Base-by-base conservation (phyloP, 805 yeast species). In the Komagataella pseudopastoris region DNA sequence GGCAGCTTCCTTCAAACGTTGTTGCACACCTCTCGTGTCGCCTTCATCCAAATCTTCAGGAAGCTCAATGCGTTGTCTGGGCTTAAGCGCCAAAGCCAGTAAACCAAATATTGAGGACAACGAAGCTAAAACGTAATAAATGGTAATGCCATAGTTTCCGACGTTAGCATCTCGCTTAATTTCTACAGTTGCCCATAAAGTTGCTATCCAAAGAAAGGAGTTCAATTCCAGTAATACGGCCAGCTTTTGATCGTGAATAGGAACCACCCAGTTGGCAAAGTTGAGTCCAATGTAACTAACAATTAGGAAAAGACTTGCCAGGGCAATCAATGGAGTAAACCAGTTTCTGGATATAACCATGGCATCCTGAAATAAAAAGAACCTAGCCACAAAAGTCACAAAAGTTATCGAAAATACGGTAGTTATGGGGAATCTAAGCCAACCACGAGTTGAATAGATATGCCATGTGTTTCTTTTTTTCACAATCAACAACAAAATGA, bases 351-450 rank as follows among this genome's bases (percentile, higher is more conserved):
- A 77, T n/a, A 79, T 62, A 14, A 80, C 58, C 51, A 71, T 62
- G 4, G 81, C 81, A 67, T 78, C 77, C 50, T 61, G 52, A 39
- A 63, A 53, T 56, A 65, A 55, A 55, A 81, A 57, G 62, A 74
- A 60, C 56, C 73, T 60, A 56, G 75, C 61, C 10, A 70, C 60
- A 48, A 66, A 56, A 39, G 58, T 57, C 0, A 76, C 62, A 12
- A 69, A 56, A 14, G 71, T 56, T 10, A 65, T 57, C 0, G 91
- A 76, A 6, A 76, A 50, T 0, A 62, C 59, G 16, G 83, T 57
- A 17, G 89, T 71, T 4, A 81, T 45, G 1, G 95, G 90, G 39
- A 82, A 72, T 56, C 89, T 74, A 18, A 77, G 55, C 56, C 75
- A 66, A 1, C 77, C 75, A 53, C 68, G 72, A 48, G 69, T 59